Evolutionary conservation across 805 yeast species (phyloP), one percentile per base, ranked within the genome.

Genomic region (Suhomyces faveliae): DNA sequence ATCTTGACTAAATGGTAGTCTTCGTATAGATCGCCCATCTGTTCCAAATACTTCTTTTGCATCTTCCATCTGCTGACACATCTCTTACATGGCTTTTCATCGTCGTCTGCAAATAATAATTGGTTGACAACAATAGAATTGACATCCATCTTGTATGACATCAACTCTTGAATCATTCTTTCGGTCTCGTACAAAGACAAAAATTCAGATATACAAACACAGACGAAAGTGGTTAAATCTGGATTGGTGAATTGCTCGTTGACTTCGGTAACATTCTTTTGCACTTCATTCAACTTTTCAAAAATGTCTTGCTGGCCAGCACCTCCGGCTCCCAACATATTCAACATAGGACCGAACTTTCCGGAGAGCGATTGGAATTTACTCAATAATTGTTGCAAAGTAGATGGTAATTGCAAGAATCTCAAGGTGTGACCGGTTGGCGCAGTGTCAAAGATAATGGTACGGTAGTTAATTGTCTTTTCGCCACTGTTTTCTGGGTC

Each of bases 381-480:
- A 43, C 86, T 84, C 57, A 94, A 77, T 30, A 96, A 78, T 65
- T 89, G 89, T 59, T 90, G 95, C 52, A 94, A 74, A 3, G 97
- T 91, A 23, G 95, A 81, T 33, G 99, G 99, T 61, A 94, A 81
- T 69, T 91, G 97, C 66, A 94, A 77, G 68, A 94, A 94, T 61
- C 99, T 82, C 59, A 94, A 76, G 2, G 99, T 94, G 70, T 94
- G 99, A 30, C 99, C 99, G 0, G 99, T 94, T 58, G 99, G 99
- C 0, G 99, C 99, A n/a, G 99, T 94, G 68, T 94, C 99, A 62
- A 94, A 94, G 56, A 94, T 89, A 55, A 94, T 91, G 7, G 96
- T 89, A 57, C 87, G 89, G 65, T 87, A 94, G 24, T 65, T 51
- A 11, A 62, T 45, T 11, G 24, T 11, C 41, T 55, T 47, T 21